Evolutionary conservation across 2,329 filamentous ascomycete species (phyloP), one percentile per base, ranked within the genome.

Genomic region (Alternaria longipes): DNA sequence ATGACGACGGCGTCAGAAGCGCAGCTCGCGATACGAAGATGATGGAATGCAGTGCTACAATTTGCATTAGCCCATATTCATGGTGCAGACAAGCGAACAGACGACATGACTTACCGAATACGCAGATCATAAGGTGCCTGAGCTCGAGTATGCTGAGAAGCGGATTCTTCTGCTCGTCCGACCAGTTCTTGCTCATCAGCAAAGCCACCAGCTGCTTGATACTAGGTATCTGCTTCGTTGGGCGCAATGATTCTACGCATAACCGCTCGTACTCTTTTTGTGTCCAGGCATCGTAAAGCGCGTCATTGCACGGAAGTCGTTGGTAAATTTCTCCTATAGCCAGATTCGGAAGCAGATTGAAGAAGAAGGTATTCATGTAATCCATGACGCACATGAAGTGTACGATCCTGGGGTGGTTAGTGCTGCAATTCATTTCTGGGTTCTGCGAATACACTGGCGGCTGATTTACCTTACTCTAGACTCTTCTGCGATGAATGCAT

Each of bases 241-340:
- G 14, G 14, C 20, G 47, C 9, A 11, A 6, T 14, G 30, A 30
- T n/a, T 34, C 14, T 7, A 24, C n/a, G 9, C 28, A 14, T 3
- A 60, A 20, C 18, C n/a, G n/a, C 4, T 18, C 3, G 40, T 57
- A 65, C 5, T 64, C 60, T 16, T 20, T 38, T 9, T 45, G 4
- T 1, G 54, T 62, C 18, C 57, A 18, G 34, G 60, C 64, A 34
- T 68, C 67, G 9, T 65, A 70, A 3, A 68, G 26, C 2, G 30
- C 60, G 30, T 65, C 60, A 1, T 51, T n/a, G 20, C 60, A 51
- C 9, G 66, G 67, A 5, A 68, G 52, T 16, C 54, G 36, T 16
- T 30, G 38, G 1, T 14, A 16, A 41, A 66, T 59, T 34, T 70
- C 66, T 2, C 47, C 22, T 3, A 67, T 18, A 4, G 60, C 51